Base-by-base conservation (phyloP, 768 basidiomycete species). In the Psilocybe tampanensis region DNA sequence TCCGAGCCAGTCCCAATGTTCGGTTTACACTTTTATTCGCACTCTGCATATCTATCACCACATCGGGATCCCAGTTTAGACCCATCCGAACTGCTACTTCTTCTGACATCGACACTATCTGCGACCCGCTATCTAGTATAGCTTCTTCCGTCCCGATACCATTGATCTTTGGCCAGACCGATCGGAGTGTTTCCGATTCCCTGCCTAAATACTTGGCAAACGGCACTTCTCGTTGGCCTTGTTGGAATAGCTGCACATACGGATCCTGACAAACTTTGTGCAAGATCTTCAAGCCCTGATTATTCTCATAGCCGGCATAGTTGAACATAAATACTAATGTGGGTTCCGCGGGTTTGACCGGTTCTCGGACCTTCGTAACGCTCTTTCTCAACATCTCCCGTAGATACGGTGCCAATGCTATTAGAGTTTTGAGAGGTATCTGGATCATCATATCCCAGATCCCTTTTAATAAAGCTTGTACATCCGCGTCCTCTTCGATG, bases 51-150 rank as follows among this genome's bases (percentile, higher is more conserved):
- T n/a, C n/a, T n/a, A n/a, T n/a, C n/a, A n/a, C n/a, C n/a, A n/a
- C n/a, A n/a, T n/a, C n/a, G n/a, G n/a, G n/a, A n/a, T 69, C 54
- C 63, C 62, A 67, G 12, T 42, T 39, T 1, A 66, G 4, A 11
- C 52, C 41, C 2, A 54, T 41, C 15, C 47, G 34, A 18, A 48
- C 18, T 2, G 68, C 68, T 1, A 52, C 44, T 19, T 56, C 50
- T n/a, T n/a, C n/a, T n/a, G n/a, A n/a, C n/a, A n/a, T n/a, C n/a
- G n/a, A n/a, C n/a, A n/a, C n/a, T n/a, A 72, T 70, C 41, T 70
- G 68, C 0, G 67, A 72, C 0, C 71, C 67, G 1, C 61, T 59
- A 47, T 72, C 69, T 21, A 67, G 44, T 0, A 71, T 44, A 12
- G 54, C 55, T 47, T 70, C 70, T 19, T 64, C 24, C 3, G 44